phyloP scores from a whole-genome alignment of 2,329 filamentous ascomycete species.

The Aureobasidium musti region DNA sequence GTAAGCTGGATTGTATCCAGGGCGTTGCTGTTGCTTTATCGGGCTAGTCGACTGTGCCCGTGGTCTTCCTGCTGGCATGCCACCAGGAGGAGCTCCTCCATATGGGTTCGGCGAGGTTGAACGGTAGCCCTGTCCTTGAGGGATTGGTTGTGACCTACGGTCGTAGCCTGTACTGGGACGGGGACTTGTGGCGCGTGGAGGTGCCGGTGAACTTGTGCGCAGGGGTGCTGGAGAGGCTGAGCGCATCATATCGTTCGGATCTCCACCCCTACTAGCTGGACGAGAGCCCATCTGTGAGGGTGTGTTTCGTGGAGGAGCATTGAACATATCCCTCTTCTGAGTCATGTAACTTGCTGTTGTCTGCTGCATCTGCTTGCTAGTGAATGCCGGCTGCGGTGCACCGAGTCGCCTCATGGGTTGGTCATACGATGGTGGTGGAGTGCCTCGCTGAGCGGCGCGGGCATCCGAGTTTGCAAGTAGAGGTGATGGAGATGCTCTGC shows the following conservation, averaged over 20 bases:
- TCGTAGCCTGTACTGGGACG: conserved; percentile 23
- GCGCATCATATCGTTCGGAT: conserved; percentile 49
- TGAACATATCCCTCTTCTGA: conserved; percentile 79
- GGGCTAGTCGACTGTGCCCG: conserved; percentile 47
- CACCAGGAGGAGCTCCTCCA: conserved; percentile 40
- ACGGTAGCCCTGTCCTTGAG: conserved; percentile 41
- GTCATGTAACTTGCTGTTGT: conserved; percentile 85
- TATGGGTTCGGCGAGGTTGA: conserved; percentile 68
- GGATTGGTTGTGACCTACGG: conserved; percentile 42
- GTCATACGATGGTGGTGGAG: conserved; percentile 86
- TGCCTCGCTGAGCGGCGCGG: conserved; percentile 65
- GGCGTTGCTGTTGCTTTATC: conserved; percentile 43
- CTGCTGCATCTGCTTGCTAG: conserved; percentile 92
- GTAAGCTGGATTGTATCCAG: conserved; percentile 41
- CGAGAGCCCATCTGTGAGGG: conserved; percentile 50
- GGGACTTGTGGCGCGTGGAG: conserved; percentile 19
- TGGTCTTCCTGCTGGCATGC: conserved; percentile 33
- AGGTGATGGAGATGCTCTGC: conserved; percentile 50
- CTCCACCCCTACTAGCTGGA: conserved; percentile 59
- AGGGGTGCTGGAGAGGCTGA: conserved; percentile 68
- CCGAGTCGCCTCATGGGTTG: conserved; percentile 74
- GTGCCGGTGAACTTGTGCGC: conserved; percentile 55
- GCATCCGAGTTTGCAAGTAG: conserved; percentile 48
- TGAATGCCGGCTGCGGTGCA: conserved; percentile 87
- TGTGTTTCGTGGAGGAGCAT: conserved; percentile 32